Evolutionary conservation across 2,329 filamentous ascomycete genomes (phyloP).

Genomic region (Colletotrichum sp.): DNA sequence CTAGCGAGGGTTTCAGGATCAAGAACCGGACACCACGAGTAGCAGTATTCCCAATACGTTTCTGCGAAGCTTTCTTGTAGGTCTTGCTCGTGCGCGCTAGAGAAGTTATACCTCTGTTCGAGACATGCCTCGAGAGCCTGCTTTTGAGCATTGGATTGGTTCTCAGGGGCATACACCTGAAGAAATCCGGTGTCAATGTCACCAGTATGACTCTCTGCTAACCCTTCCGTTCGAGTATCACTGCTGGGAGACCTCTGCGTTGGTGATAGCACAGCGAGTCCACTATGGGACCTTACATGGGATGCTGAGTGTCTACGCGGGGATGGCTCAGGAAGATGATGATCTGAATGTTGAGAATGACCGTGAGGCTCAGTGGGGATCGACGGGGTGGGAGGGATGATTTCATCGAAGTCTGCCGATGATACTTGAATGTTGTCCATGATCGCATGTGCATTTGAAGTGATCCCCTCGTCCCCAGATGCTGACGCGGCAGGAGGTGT

Average conservation of each 20-base stretch:
- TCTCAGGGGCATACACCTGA: constrained; percentile 37
- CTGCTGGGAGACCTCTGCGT: constrained; percentile 8
- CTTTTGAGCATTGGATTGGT: constrained; percentile 32
- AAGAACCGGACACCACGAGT: constrained; percentile 46
- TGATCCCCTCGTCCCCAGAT: not conserved
- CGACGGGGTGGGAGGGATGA: not conserved
- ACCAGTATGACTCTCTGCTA: constrained; percentile 28
- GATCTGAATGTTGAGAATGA: not conserved
- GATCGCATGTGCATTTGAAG: not conserved
- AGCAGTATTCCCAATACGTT: constrained; percentile 47
- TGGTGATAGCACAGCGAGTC: not conserved
- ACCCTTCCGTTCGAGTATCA: constrained; percentile 19
- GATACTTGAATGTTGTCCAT: not conserved
- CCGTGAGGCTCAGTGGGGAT: not conserved
- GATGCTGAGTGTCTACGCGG: not conserved
- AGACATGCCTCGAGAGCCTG: constrained; percentile 31
- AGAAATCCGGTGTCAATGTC: constrained; percentile 39
- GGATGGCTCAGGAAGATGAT: not conserved
- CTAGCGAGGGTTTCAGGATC: constrained; percentile 32
- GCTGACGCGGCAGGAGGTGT: not conserved
- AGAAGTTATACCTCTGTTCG: constrained; percentile 23
- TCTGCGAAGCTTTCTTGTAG: constrained; percentile 45
- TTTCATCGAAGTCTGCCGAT: not conserved
- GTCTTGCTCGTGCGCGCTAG: constrained; percentile 26
- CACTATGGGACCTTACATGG: not conserved